Conservation (phyloP, 1,284 basidiomycete species). For the Apiotrichum montevideense region DNA sequence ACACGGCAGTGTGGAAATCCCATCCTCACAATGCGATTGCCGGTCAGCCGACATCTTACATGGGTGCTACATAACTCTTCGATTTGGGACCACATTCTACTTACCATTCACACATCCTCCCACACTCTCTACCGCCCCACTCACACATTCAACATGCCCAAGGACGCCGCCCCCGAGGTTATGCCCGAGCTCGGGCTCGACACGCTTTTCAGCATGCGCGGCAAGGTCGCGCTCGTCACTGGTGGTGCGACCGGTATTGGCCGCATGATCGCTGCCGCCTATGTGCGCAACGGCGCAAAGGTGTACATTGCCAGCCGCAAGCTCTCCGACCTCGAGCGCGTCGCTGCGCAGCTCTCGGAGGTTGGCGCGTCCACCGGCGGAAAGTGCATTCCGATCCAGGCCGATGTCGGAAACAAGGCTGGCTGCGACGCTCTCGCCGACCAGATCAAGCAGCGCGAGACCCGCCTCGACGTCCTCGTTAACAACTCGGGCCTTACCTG, state of each 20-base stretch:
- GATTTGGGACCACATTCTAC: no score
- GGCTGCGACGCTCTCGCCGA: slow-evolving; percentile 17
- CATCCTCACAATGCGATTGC: no score
- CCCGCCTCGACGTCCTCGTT: slow-evolving; percentile 37
- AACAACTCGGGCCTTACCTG: slow-evolving; percentile 35
- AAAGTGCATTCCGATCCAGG: slow-evolving; percentile 18
- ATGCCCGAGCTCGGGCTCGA: slow-evolving; percentile 19
- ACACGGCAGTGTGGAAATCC: no score
- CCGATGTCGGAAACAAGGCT: slow-evolving; percentile 25
- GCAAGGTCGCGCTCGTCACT: slow-evolving; percentile 22
- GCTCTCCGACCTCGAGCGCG: slow-evolving; percentile 17
- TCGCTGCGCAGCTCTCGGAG: slow-evolving; percentile 11
- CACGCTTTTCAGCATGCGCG: slow-evolving; percentile 16
- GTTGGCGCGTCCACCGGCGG: slow-evolving; percentile 13
- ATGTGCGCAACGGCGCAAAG: slow-evolving; percentile 26
- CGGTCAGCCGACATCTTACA: no score
- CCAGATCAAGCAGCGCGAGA: slow-evolving; percentile 15
- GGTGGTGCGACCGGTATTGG: slow-evolving; percentile 17
- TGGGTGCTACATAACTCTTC: no score
- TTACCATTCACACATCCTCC: no score
- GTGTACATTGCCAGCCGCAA: slow-evolving; percentile 30
- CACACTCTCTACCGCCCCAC: no score
- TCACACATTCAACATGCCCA: slow-evolving; percentile 14
- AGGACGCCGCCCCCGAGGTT: slow-evolving; percentile 20
- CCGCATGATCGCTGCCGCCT: slow-evolving; percentile 28